Evolutionary conservation across 2,329 filamentous ascomycete genomes (phyloP).

Genomic region (Aspergillus sp.): DNA sequence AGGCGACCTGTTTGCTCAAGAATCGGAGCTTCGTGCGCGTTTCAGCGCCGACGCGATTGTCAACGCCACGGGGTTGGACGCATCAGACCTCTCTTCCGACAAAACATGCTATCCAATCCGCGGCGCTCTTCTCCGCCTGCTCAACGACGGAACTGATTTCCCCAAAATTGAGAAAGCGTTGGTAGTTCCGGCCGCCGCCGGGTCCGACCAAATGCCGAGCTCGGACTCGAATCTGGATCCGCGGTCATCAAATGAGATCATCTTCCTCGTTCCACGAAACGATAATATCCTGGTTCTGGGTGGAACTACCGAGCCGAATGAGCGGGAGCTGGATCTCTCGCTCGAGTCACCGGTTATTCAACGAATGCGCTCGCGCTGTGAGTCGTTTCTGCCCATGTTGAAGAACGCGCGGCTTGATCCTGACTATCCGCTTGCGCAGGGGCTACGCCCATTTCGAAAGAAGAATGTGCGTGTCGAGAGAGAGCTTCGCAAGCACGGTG

Average conservation of each 20-base stretch:
- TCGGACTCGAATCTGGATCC: not conserved
- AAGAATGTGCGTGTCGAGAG: slow-evolving; percentile 51
- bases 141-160: slow-evolving; percentile 51
- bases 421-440: slow-evolving; percentile 51
- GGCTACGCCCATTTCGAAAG: slow-evolving; percentile 44
- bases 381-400: slow-evolving; percentile 48
- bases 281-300: slow-evolving; percentile 17
- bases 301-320: slow-evolving; percentile 10
- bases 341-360: slow-evolving; percentile 46
- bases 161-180: slow-evolving; percentile 48
- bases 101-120: slow-evolving; percentile 9
- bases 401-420: slow-evolving; percentile 47
- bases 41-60: slow-evolving; percentile 6
- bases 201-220: slow-evolving; percentile 3
- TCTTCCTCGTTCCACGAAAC: slow-evolving; percentile 19
- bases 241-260: slow-evolving; percentile 6
- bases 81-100: not conserved
- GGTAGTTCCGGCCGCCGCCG: slow-evolving; percentile 37
- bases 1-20: slow-evolving; percentile 4
- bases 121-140: slow-evolving; percentile 4
- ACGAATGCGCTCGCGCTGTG: slow-evolving; percentile 50
- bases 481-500: slow-evolving; percentile 33
- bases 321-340: slow-evolving; percentile 40
- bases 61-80: slow-evolving; percentile 9
- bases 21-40: not conserved